Conservation (phyloP, 345 rosid genomes). For the Clarkia xantiana region DNA sequence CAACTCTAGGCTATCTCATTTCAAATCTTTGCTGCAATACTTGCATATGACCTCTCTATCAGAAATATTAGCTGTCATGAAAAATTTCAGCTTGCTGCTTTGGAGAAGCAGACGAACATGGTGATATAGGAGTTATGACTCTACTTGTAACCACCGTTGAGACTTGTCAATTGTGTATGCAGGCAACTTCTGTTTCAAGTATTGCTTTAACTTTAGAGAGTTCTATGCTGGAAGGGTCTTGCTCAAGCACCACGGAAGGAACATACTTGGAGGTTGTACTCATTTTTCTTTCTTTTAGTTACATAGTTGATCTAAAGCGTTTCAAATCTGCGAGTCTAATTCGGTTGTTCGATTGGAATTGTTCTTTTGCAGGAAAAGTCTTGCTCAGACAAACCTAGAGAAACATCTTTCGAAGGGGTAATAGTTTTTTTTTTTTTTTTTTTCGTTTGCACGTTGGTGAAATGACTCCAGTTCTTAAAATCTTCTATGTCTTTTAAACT, state of each 20-base stretch:
- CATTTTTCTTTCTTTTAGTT: too few species aligned
- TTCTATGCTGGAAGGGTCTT: conserved; percentile 6
- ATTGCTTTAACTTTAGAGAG: conserved; percentile 15
- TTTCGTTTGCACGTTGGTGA: not conserved
- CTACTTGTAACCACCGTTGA: too few species aligned
- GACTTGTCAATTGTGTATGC: conserved; percentile 5
- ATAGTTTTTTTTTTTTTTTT: not conserved
- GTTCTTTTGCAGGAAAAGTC: conserved; percentile 17
- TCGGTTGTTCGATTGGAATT: not conserved
- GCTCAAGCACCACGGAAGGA: not conserved
- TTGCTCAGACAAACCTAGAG: conserved; percentile 5
- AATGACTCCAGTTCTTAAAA: not conserved
- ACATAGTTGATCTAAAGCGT: not conserved
- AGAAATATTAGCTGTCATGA: too few species aligned
- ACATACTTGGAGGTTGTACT: too few species aligned
- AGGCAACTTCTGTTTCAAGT: conserved; percentile 21
- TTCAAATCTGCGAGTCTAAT: not conserved
- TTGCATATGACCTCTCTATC: too few species aligned
- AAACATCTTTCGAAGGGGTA: conserved; percentile 11
- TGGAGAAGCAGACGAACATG: not conserved
- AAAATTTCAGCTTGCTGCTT: not conserved
- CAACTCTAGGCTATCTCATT: too few species aligned
- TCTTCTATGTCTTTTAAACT: not conserved
- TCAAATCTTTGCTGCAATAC: too few species aligned
- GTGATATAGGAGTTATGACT: too few species aligned